These are phyloP conservation scores for Soucietia sequanensis DNA, from an alignment of 805 yeast genomes.

Conservation along the genomic window DNA sequence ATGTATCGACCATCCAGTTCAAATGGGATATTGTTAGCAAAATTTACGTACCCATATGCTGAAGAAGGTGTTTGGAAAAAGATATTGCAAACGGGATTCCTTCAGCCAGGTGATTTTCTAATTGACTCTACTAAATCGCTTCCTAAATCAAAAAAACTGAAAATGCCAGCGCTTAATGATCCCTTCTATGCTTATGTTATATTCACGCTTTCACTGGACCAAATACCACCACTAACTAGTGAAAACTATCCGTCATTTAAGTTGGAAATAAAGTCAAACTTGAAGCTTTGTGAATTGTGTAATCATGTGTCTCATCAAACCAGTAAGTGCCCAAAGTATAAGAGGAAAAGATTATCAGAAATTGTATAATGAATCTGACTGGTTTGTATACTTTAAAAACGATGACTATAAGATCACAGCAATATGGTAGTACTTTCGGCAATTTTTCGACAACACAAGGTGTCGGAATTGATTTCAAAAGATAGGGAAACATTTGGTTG, in stretches of 20 bases:
- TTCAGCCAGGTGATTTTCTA: not conserved
- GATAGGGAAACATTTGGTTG: no score
- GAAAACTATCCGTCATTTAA: not conserved
- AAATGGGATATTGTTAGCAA: not conserved
- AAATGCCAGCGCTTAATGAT: conserved; percentile 1
- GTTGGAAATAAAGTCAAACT: not conserved
- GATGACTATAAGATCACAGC: no score
- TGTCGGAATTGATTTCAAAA: no score
- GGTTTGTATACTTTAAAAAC: not conserved
- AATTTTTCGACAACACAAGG: no score
- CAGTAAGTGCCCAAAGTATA: not conserved
- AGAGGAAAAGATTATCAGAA: not conserved
- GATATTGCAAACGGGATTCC: not conserved
- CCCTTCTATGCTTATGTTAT: not conserved
- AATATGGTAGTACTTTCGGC: no score
- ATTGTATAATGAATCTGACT: no score
- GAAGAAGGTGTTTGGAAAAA: conserved; percentile 2
- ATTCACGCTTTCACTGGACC: conserved; percentile 1
- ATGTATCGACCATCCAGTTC: conserved; percentile 1
- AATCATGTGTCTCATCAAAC: conserved; percentile 2
- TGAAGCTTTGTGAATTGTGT: not conserved
- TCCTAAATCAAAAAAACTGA: not conserved
- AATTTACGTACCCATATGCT: not conserved
- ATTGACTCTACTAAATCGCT: conserved; percentile 1
- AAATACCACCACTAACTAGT: not conserved